A percentile compares a stretch with the other conserved stretches of the same genome.
Evolutionary conservation across 2,329 filamentous ascomycete species (phyloP).

Genomic region (Cladophialophora carrionii): DNA sequence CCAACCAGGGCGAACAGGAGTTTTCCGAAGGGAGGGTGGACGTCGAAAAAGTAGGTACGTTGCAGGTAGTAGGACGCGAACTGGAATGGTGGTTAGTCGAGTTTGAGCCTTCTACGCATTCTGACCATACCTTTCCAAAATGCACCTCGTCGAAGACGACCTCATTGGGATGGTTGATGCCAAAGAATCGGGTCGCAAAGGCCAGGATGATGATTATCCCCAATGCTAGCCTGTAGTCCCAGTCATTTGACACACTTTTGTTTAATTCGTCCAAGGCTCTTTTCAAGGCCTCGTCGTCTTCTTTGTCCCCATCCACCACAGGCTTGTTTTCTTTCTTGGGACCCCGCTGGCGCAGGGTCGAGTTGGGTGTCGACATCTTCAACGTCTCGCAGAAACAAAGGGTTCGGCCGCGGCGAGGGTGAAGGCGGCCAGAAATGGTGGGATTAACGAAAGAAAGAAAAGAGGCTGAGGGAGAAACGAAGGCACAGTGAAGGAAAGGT

Average conservation of each 20-base stretch:
- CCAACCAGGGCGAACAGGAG: conserved; percentile 95
- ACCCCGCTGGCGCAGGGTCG: conserved; percentile 36
- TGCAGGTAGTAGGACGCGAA: conserved; percentile 78
- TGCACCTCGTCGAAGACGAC: conserved; percentile 99
- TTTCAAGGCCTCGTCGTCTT: conserved; percentile 28
- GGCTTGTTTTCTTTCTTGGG: conserved; percentile 36
- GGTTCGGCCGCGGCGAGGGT: conserved; percentile 5
- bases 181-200: conserved; percentile 92
- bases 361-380: conserved; percentile 35
- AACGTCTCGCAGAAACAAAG: conserved; percentile 8
- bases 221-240: conserved; percentile 82
- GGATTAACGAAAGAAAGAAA: conserved; percentile 1
- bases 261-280: conserved; percentile 23
- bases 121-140: conserved; percentile 86
- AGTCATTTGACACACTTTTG: conserved; percentile 61
- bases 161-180: conserved; percentile 91
- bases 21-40: conserved; percentile 97
- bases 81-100: conserved; percentile 39
- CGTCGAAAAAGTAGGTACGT: conserved; percentile 99
- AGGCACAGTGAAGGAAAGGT: background rate
- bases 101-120: background rate
- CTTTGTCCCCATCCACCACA: conserved; percentile 34
- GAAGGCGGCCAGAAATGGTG: background rate
- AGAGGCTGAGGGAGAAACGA: background rate
- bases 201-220: conserved; percentile 77